A percentile compares a stretch with the other conserved stretches of the same genome.
phyloP scores from a whole-genome alignment of 768 basidiomycete species.

The Amanita pseudoporphyria region DNA sequence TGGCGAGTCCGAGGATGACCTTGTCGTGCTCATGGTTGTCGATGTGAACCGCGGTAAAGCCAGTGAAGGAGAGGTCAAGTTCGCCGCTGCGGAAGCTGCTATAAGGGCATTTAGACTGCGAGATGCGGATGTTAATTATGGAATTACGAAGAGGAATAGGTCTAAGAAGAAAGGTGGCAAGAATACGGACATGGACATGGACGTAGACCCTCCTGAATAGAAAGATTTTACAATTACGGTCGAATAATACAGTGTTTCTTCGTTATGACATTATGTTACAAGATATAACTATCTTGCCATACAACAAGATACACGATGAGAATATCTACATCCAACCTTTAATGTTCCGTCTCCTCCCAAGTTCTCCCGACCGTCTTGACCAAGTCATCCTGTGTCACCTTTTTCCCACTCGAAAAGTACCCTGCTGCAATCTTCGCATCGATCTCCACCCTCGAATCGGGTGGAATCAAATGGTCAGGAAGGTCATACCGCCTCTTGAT shows the following conservation, averaged over 20 bases:
- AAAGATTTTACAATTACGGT: too few species aligned
- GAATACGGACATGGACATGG: neutral
- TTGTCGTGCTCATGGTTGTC: slow-evolving; percentile 1
- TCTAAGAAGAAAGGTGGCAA: neutral
- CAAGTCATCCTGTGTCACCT: slow-evolving; percentile 70
- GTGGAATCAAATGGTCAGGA: slow-evolving; percentile 83
- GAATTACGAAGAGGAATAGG: neutral
- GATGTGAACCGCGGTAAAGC: slow-evolving; percentile 42
- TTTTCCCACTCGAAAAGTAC: slow-evolving; percentile 79
- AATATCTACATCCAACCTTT: neutral
- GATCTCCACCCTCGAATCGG: slow-evolving; percentile 87
- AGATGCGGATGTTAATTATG: slow-evolving; percentile 15
- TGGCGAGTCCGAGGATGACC: neutral
- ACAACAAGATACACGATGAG: neutral
- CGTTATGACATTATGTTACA: too few species aligned
- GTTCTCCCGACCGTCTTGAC: slow-evolving; percentile 79
- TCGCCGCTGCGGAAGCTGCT: slow-evolving; percentile 55
- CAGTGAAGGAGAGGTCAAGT: slow-evolving; percentile 56
- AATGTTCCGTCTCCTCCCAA: slow-evolving; percentile 90
- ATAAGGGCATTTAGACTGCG: slow-evolving; percentile 35
- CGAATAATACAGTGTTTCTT: too few species aligned
- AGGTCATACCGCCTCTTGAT: slow-evolving; percentile 81
- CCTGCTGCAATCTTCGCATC: slow-evolving; percentile 95
- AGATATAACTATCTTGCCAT: too few species aligned
- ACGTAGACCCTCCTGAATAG: too few species aligned